A percentile compares a stretch with the other conserved stretches of the same genome.
These are phyloP conservation scores for Colletotrichum gloeosporioides DNA, from an alignment of 2,329 filamentous ascomycete species.

Conservation along the genomic window DNA sequence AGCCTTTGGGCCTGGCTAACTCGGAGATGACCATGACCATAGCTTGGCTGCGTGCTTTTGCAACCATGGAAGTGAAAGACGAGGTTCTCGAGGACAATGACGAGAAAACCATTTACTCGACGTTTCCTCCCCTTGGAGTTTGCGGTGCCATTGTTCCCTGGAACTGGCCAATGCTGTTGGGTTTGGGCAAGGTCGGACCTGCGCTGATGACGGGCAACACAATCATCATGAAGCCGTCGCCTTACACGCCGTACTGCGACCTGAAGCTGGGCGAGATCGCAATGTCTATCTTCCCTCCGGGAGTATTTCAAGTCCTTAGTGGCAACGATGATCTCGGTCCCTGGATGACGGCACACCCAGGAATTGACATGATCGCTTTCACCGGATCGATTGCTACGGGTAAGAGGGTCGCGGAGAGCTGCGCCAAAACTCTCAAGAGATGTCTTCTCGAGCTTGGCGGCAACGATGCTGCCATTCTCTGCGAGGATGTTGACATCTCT, in stretches of 20 bases:
- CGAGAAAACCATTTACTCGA: constrained; percentile 26
- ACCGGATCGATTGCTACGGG: constrained; percentile 66
- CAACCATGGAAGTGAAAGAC: constrained; percentile 34
- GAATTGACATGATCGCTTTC: constrained; percentile 67
- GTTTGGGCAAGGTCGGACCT: constrained; percentile 59
- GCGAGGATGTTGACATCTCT: constrained; percentile 59
- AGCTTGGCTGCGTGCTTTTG: constrained; percentile 24
- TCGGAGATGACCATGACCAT: constrained; percentile 24
- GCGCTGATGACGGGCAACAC: constrained; percentile 61
- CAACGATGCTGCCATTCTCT: constrained; percentile 65
- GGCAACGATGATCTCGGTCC: constrained; percentile 66
- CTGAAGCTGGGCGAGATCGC: constrained; percentile 66
- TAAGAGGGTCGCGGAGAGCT: constrained; percentile 61
- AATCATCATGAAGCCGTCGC: constrained; percentile 62
- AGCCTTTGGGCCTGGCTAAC: constrained; percentile 25
- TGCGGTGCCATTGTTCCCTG: constrained; percentile 55
- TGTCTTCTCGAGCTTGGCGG: constrained; percentile 68
- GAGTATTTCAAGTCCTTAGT: constrained; percentile 64
- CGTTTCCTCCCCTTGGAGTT: constrained; percentile 40
- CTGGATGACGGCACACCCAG: constrained; percentile 61
- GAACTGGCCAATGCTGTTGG: constrained; percentile 51
- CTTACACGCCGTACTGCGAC: constrained; percentile 61
- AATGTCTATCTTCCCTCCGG: constrained; percentile 63
- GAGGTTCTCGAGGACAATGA: constrained; percentile 44
- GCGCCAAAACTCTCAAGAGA: constrained; percentile 61